Base-by-base conservation (phyloP, 1,284 basidiomycete genomes). In the Tausonia pullulans region DNA sequence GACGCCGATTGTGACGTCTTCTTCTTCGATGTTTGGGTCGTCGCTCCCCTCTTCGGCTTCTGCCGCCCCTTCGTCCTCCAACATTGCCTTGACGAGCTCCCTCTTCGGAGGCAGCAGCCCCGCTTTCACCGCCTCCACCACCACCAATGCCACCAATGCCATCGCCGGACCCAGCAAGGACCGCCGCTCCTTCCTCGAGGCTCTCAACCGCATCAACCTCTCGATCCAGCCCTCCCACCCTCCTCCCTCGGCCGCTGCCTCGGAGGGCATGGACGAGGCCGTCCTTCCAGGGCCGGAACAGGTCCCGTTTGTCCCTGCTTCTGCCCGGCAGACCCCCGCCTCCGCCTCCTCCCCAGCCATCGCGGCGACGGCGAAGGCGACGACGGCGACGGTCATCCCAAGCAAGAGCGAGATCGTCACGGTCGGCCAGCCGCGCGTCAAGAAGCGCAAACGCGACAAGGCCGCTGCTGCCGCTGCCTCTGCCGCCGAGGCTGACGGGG, bases 281-380 rank as follows among this genome's bases (percentile, higher is more conserved):
- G 68, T 46, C 66, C 55, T 67, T 14, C 63, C 66, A 2, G 70
- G 69, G 8, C 81, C 82, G 62, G 79, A 83, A 57, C 85, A 88
- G 73, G 81, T 88, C 6, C 82, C 87, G 5, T 88, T 83, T 69
- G 78, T 88, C n/a, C 86, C 87, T 63, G 79, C 81, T 3, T 73
- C 80, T 6, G 48, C 57, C 40, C 61, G 68, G 60, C 59, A 61
- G 8, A 45, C 16, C 27, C 4, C 55, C 13, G 44, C 45, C 27
- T 52, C 61, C 9, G 40, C 65, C 13, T 13, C 59, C 51, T 56
- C 50, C 45, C 44, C 27, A 7, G 61, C 53, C 16, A 40, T 60
- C 11, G 46, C 61, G 11, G 27, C 59, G 27, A 64, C 51, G 54
- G 8, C 61, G 39, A 48, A 39, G 49, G 56, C 61, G 14, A 41